Evolutionary conservation across 164 flowering plant species (phyloP).

Genomic region (Houttuynia cordata): DNA sequence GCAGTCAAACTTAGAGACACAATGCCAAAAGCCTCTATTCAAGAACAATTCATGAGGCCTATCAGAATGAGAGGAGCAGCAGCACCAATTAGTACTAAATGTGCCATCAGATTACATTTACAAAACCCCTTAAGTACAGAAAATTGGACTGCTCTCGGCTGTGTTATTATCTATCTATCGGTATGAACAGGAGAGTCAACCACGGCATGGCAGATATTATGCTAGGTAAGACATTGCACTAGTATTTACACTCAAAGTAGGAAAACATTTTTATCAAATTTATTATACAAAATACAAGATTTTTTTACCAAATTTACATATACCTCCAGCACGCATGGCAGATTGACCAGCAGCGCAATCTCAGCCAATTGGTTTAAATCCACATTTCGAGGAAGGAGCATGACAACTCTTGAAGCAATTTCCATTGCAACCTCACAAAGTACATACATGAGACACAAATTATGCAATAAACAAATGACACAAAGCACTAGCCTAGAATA

Average conservation of each 20-base stretch:
- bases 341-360: conserved; percentile 40
- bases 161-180: too few relatives aligned
- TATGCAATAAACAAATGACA: background rate
- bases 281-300: too few relatives aligned
- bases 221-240: background rate
- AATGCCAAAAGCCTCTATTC: background rate
- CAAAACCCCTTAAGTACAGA: too few relatives aligned
- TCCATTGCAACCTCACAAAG: conserved; percentile 48
- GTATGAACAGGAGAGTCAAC: too few relatives aligned
- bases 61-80: too few relatives aligned
- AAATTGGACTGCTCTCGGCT: too few relatives aligned
- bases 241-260: background rate
- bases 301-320: background rate
- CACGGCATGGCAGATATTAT: too few relatives aligned
- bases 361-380: conserved; percentile 81
- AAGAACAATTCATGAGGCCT: background rate
- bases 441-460: conserved; percentile 25
- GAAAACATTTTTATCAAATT: too few relatives aligned
- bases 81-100: too few relatives aligned
- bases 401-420: conserved; percentile 59
- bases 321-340: conserved; percentile 88
- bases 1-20: background rate
- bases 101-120: too few relatives aligned
- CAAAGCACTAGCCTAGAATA: background rate
- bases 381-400: conserved; percentile 93